Base-by-base conservation (phyloP, 2,329 filamentous ascomycete genomes). In the Aspergillus calidoustus region DNA sequence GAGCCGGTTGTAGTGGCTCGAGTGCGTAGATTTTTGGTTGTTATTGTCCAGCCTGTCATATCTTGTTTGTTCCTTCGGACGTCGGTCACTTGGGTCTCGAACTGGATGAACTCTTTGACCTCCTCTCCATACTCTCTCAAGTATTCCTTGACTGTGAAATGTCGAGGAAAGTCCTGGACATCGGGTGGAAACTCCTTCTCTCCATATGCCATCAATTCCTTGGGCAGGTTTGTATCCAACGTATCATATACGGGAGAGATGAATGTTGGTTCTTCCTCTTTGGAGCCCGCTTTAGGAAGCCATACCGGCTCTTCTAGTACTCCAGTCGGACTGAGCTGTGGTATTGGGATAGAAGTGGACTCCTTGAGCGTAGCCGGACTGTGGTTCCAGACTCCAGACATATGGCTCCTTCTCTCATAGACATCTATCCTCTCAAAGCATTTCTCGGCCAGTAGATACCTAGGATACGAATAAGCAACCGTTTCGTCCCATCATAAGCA, bases 351-450 rank as follows among this genome's bases (percentile, higher is more conserved):
- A 72, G 70, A 55, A 53, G 71, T 22, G 47, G 83, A 62, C 72
- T 80, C 67, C 68, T 84, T 64, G 73, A 81, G 71, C 49, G 77
- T 59, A 76, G 83, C 77, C 30, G 81, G 79, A 64, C 84, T 88
- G 75, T 96, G 93, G 71, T 92, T 90, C 94, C 94, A 98, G 9
- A 95, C 86, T 2, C 95, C 94, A 60, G 93, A 94, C 7, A 90
- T 85, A 52, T 86, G 83, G 49, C 83, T 80, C 66, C 92, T 88
- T 76, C 97, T 92, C 77, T 98, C 95, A 71, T 91, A 96, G 44
- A 97, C 77, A 62, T 88, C 86, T 62, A 98, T 88, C 31, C 81
- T 84, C 13, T 87, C 79, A 71, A 95, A 95, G 1, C 74, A 81
- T 71, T 83, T 89, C 69, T 91, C 92, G 0, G 90, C 91, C 11